A percentile compares a stretch with the other conserved stretches of the same genome.
phyloP scores from a whole-genome alignment of 805 yeast species.

The Teunomyces panamensis region DNA sequence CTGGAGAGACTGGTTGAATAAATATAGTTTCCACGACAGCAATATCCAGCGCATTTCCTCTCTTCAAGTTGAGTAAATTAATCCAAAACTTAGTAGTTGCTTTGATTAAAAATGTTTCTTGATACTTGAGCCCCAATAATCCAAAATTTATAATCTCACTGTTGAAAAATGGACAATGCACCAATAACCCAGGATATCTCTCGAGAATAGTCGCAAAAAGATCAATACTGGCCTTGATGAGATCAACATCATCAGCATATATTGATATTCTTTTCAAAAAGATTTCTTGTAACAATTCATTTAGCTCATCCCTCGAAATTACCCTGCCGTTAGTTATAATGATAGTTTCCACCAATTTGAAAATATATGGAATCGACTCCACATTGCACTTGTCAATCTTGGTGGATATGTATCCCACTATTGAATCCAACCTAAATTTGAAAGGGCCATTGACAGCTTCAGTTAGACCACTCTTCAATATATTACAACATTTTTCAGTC shows the following conservation, averaged over 20 bases:
- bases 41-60: slow-evolving; percentile 44
- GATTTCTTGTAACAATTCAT: slow-evolving; percentile 33
- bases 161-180: slow-evolving; percentile 28
- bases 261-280: slow-evolving; percentile 33
- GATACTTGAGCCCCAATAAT: slow-evolving; percentile 38
- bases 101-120: slow-evolving; percentile 56
- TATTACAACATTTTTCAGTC: slow-evolving; percentile 60
- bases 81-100: slow-evolving; percentile 58
- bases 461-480: slow-evolving; percentile 61
- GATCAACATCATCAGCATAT: slow-evolving; percentile 56
- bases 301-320: slow-evolving; percentile 30
- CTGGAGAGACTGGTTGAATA: slow-evolving; percentile 22
- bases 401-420: slow-evolving; percentile 28
- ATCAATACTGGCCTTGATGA: slow-evolving; percentile 50
- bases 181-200: slow-evolving; percentile 46
- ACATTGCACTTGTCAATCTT: slow-evolving; percentile 28
- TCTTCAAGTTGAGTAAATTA: slow-evolving; percentile 42
- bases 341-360: slow-evolving; percentile 44
- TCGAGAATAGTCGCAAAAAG: slow-evolving; percentile 50
- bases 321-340: slow-evolving; percentile 34
- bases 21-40: slow-evolving; percentile 21
- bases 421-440: slow-evolving; percentile 41
- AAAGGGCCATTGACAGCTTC: slow-evolving; percentile 69
- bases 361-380: slow-evolving; percentile 42
- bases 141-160: slow-evolving; percentile 24